A percentile compares a stretch with the other conserved stretches of the same genome.
phyloP scores from a whole-genome alignment of 441 rosid genomes.

The Adansonia gregorii region DNA sequence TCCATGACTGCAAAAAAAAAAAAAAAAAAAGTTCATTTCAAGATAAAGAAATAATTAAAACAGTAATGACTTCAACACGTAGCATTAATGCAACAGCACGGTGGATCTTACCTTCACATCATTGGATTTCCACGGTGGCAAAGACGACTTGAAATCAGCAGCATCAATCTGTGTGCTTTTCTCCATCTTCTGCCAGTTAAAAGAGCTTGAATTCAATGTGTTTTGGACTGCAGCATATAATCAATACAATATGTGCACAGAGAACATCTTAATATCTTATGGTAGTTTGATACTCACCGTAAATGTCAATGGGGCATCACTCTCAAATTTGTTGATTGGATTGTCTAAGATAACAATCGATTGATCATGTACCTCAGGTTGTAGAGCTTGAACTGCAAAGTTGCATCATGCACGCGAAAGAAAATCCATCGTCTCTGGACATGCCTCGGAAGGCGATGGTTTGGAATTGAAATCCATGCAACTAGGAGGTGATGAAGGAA shows the following conservation, averaged over 20 bases:
- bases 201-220: conserved; percentile 19
- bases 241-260: background rate
- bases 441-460: conserved; percentile 76
- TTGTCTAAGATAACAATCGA: conserved; percentile 64
- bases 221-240: background rate
- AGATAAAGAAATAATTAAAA: background rate
- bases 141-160: conserved; percentile 61
- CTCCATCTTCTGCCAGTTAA: conserved; percentile 52
- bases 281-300: conserved; percentile 45
- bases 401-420: conserved; percentile 88
- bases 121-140: conserved; percentile 84
- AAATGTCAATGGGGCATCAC: conserved; percentile 44
- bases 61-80: background rate
- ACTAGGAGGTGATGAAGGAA: conserved; percentile 7
- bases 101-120: conserved; percentile 69
- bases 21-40: background rate
- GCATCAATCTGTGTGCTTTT: conserved; percentile 59
- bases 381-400: conserved; percentile 81
- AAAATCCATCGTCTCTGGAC: conserved; percentile 91
- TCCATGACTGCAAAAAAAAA: conserved; percentile 73
- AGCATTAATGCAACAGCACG: background rate
- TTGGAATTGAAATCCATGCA: conserved; percentile 45
- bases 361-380: conserved; percentile 52
- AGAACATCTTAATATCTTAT: background rate
- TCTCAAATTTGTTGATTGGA: conserved; percentile 50